Evolutionary conservation across 441 rosid species (phyloP).

Genomic region (Pelargonium myrrhifolium): DNA sequence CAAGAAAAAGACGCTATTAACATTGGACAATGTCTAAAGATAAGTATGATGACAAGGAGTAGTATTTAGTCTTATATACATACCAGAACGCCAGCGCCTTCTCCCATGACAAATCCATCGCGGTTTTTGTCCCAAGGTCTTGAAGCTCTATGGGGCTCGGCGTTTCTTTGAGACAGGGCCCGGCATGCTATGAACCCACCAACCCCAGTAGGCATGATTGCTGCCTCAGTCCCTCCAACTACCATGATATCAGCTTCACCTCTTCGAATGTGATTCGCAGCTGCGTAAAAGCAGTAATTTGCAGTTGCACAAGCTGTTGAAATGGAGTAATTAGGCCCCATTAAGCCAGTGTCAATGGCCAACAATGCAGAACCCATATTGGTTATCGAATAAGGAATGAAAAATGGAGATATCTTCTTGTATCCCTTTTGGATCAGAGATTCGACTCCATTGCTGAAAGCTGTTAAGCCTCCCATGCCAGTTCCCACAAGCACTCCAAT

Average conservation of each 20-base stretch:
- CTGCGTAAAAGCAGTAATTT: constrained; percentile 57
- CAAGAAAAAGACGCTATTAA: not conserved
- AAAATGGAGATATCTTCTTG: constrained; percentile 58
- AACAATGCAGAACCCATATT: constrained; percentile 65
- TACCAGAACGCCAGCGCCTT: constrained; percentile 63
- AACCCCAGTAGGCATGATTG: constrained; percentile 40
- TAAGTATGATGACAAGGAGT: no score
- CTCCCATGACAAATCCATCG: constrained; percentile 69
- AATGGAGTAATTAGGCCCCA: constrained; percentile 69
- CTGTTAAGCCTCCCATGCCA: constrained; percentile 61
- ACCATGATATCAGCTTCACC: constrained; percentile 63
- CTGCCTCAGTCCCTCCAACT: constrained; percentile 59
- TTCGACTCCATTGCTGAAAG: constrained; percentile 42
- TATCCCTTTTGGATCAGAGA: constrained; percentile 48
- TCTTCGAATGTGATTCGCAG: constrained; percentile 61
- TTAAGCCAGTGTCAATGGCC: constrained; percentile 60
- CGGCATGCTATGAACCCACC: constrained; percentile 59
- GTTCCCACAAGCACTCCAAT: constrained; percentile 57
- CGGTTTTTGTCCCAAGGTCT: constrained; percentile 68
- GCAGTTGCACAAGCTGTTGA: constrained; percentile 72
- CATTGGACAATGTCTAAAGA: no score
- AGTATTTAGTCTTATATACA: no score
- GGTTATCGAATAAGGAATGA: constrained; percentile 63
- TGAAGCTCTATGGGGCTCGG: constrained; percentile 46
- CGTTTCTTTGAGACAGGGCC: constrained; percentile 55